Conservation (phyloP, 148 eudicot genomes). For the Vaccinium myrtillus region DNA sequence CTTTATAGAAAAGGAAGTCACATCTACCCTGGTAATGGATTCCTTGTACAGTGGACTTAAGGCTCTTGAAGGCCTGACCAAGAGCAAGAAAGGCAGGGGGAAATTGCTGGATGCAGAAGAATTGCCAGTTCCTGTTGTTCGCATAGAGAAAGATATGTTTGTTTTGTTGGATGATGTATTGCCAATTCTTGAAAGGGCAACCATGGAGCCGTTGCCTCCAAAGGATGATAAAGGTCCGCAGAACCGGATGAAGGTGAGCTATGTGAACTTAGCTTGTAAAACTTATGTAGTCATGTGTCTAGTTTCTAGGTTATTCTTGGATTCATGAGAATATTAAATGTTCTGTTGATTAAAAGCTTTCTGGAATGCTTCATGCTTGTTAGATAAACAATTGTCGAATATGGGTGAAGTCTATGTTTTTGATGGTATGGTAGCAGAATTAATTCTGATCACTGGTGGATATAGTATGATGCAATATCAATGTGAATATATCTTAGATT, state of each 20-base stretch:
- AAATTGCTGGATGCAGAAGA: conserved; percentile 63
- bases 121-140: conserved; percentile 64
- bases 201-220: conserved; percentile 84
- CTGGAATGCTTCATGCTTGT: not conserved
- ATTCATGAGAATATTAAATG: not conserved
- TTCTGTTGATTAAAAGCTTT: not conserved
- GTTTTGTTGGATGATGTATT: conserved; percentile 83
- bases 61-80: conserved; percentile 85
- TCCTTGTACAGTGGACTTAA: conserved; percentile 92
- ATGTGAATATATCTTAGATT: not conserved
- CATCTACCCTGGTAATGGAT: conserved; percentile 95
- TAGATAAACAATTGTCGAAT: not conserved
- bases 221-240: conserved; percentile 98
- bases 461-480: not conserved
- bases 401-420: not conserved
- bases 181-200: conserved; percentile 72
- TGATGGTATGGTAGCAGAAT: not conserved
- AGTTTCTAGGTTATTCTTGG: not conserved
- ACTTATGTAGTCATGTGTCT: not conserved
- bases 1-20: conserved; percentile 93
- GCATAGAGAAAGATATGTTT: conserved; percentile 69
- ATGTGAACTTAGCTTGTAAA: not conserved
- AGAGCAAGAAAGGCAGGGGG: conserved; percentile 56
- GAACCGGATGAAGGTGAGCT: conserved; percentile 87
- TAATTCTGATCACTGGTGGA: not conserved